Percentiles rank a stretch among this genome's conserved stretches.
These are phyloP conservation scores for Diatrype stigma DNA, from an alignment of 2,329 filamentous ascomycete genomes.

Conservation along the genomic window DNA sequence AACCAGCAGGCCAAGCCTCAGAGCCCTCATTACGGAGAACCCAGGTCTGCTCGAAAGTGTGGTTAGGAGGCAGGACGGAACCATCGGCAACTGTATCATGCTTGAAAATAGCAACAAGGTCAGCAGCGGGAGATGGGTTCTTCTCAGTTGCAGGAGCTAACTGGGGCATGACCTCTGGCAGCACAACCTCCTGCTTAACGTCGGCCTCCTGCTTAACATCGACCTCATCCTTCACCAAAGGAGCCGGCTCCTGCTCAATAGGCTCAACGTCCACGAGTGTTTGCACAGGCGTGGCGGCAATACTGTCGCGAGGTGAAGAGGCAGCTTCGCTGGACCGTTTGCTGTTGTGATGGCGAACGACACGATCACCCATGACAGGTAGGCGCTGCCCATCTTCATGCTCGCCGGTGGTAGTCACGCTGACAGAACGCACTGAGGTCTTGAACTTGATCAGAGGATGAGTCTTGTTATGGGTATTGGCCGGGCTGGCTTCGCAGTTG, in stretches of 20 bases:
- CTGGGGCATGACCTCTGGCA: conserved; percentile 5
- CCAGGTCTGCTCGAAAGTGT: conserved; percentile 87
- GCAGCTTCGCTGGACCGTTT: conserved; percentile 50
- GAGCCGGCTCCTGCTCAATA: conserved; percentile 34
- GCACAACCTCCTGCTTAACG: conserved; percentile 13
- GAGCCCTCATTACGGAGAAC: conserved; percentile 81
- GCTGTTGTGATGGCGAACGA: conserved; percentile 27
- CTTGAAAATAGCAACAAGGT: conserved; percentile 60
- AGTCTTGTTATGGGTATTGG: conserved; percentile 85
- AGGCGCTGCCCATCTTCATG: conserved; percentile 62
- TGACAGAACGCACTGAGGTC: conserved; percentile 83
- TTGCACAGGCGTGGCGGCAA: conserved; percentile 53
- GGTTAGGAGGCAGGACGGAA: conserved; percentile 63
- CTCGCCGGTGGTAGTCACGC: conserved; percentile 79
- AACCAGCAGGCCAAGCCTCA: conserved; percentile 78
- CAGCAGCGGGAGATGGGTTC: conserved; percentile 13
- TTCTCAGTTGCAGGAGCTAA: conserved; percentile 15
- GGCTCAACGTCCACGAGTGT: conserved; percentile 72
- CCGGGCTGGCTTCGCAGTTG: conserved; percentile 83
- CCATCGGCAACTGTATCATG: conserved; percentile 78
- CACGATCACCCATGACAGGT: conserved; percentile 68
- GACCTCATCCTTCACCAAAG: conserved; percentile 23
- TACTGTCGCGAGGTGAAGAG: conserved; percentile 44
- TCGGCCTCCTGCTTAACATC: conserved; percentile 21
- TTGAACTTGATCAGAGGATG: conserved; percentile 97